These are phyloP conservation scores for Spergularia azorica DNA, from an alignment of 179 eudicot species.

Conservation along the genomic window DNA sequence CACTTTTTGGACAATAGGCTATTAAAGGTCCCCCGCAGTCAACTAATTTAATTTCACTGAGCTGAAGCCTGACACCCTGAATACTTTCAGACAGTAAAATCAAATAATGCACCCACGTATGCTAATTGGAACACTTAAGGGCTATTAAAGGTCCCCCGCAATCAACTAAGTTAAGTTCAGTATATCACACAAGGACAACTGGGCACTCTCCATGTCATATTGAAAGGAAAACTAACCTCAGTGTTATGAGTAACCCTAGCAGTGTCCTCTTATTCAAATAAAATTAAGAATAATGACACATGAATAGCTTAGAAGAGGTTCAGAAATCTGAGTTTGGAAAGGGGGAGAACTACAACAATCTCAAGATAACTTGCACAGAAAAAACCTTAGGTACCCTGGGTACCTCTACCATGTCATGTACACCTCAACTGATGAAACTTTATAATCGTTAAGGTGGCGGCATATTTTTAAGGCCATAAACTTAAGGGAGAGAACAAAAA, in stretches of 20 bases:
- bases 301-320: not conserved
- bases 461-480: too few species aligned
- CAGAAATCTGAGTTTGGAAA: not conserved
- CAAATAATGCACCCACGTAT: not conserved
- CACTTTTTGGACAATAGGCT: too few species aligned
- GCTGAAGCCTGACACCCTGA: constrained; percentile 27
- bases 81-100: constrained; percentile 27
- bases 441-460: too few species aligned
- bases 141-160: not conserved
- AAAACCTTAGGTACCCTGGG: too few species aligned
- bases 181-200: not conserved
- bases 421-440: too few species aligned
- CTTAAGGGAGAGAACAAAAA: too few species aligned
- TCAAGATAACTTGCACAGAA: not conserved
- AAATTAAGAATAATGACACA: not conserved
- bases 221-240: constrained; percentile 2
- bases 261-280: not conserved
- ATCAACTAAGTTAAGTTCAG: not conserved
- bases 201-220: not conserved
- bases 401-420: too few species aligned
- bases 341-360: constrained; percentile 3
- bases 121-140: not conserved
- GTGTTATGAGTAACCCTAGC: not conserved
- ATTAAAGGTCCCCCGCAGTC: not conserved
- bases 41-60: not conserved